Evolutionary conservation across 305 asterid species (phyloP).

Genomic region (Plantago lanceolata): DNA sequence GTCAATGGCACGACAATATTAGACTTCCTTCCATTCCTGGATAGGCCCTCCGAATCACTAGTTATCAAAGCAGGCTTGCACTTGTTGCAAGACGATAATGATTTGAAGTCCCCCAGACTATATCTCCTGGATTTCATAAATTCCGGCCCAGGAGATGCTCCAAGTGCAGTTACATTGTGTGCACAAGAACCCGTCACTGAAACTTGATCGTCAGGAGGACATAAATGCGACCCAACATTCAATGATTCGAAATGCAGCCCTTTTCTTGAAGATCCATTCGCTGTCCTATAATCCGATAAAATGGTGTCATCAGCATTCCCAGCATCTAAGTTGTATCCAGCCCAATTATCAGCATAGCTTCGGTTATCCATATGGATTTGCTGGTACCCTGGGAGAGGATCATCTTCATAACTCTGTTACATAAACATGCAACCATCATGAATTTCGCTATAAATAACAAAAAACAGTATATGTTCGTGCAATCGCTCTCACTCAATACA

Average conservation of each 20-base stretch:
- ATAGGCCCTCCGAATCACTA: constrained; percentile 31
- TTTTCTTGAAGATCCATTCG: constrained; percentile 50
- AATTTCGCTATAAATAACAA: neutral
- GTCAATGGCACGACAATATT: constrained; percentile 39
- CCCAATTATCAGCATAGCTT: constrained; percentile 52
- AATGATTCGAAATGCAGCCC: constrained; percentile 27
- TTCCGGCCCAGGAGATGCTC: constrained; percentile 43
- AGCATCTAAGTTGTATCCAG: constrained; percentile 37
- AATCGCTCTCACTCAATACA: neutral
- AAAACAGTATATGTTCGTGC: no score
- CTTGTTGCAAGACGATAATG: constrained; percentile 49
- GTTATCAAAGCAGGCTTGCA: constrained; percentile 44
- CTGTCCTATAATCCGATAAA: constrained; percentile 43
- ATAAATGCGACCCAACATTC: constrained; percentile 37
- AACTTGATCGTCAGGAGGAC: constrained; percentile 55
- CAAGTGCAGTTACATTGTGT: constrained; percentile 20
- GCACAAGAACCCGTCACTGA: constrained; percentile 39
- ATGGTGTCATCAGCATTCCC: constrained; percentile 31
- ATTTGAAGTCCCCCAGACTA: constrained; percentile 46
- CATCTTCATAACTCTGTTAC: constrained; percentile 77
- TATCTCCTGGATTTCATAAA: constrained; percentile 40
- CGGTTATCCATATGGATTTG: constrained; percentile 45
- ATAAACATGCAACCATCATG: neutral
- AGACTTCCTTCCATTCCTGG: constrained; percentile 30
- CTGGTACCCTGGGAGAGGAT: constrained; percentile 58